phyloP scores from a whole-genome alignment of 2,329 filamentous ascomycete species.

The Exophiala aquamarina region DNA sequence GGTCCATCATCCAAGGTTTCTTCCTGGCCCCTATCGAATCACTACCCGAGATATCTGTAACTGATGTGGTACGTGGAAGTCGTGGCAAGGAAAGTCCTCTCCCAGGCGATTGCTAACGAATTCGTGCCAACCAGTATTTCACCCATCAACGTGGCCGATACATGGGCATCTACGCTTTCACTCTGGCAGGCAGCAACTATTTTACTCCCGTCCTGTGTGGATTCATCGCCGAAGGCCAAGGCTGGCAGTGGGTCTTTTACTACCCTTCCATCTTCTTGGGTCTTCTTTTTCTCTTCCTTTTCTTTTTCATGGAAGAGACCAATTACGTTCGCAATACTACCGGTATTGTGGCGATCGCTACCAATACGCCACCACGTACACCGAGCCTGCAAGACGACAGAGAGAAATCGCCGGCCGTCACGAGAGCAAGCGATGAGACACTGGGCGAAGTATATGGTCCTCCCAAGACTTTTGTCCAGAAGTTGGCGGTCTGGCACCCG shows the following conservation, averaged over 20 bases:
- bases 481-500: conserved; percentile 11
- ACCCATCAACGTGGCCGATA: conserved; percentile 25
- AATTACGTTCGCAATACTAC: conserved; percentile 8
- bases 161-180: conserved; percentile 25
- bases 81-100: no score
- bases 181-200: conserved; percentile 24
- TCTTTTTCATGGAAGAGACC: conserved; percentile 20
- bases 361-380: not conserved
- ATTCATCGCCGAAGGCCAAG: conserved; percentile 26
- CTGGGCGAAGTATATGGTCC: not conserved
- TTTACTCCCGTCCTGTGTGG: conserved; percentile 39
- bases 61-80: conserved; percentile 44
- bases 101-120: not conserved
- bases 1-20: conserved; percentile 49
- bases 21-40: conserved; percentile 51
- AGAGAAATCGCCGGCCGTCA: not conserved
- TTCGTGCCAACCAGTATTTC: conserved; percentile 34
- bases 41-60: conserved; percentile 47
- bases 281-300: conserved; percentile 11
- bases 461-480: conserved; percentile 9
- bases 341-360: conserved; percentile 1
- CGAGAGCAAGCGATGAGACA: not conserved
- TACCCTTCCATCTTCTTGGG: conserved; percentile 13
- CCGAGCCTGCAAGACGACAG: not conserved
- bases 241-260: conserved; percentile 29